These are phyloP conservation scores for Lachancea sp. DNA, from an alignment of 805 yeast species.

Conservation along the genomic window DNA sequence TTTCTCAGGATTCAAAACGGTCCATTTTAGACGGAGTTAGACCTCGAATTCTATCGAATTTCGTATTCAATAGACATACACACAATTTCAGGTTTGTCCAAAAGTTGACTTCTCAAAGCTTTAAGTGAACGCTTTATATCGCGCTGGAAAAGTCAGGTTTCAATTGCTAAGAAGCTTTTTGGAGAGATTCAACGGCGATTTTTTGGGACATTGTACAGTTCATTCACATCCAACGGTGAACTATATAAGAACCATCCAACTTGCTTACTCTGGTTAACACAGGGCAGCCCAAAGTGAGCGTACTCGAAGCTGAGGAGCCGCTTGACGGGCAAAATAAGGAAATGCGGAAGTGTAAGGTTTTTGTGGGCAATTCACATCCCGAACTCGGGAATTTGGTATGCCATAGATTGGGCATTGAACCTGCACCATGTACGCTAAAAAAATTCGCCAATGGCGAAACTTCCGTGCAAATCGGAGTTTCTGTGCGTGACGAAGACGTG, in stretches of 20 bases:
- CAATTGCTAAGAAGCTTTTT: too few species aligned
- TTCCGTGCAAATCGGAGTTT: conserved; percentile 88
- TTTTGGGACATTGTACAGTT: too few species aligned
- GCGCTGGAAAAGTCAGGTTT: too few species aligned
- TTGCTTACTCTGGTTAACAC: not conserved
- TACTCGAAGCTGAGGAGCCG: not conserved
- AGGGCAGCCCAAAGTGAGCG: not conserved
- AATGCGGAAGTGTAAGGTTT: conserved; percentile 96
- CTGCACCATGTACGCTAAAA: conserved; percentile 86
- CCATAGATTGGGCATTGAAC: conserved; percentile 82
- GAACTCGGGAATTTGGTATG: conserved; percentile 88
- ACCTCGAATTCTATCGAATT: too few species aligned
- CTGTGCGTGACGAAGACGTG: conserved; percentile 95
- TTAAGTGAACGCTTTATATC: too few species aligned
- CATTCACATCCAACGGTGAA: too few species aligned
- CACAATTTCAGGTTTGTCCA: too few species aligned
- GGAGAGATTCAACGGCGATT: too few species aligned
- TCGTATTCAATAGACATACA: too few species aligned
- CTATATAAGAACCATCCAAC: too few species aligned
- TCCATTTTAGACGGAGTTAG: not conserved
- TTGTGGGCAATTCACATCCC: conserved; percentile 95
- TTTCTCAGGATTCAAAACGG: not conserved
- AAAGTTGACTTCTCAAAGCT: too few species aligned
- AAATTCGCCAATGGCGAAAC: conserved; percentile 98
- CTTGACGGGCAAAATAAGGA: conserved; percentile 2